Conservation (phyloP, 768 basidiomycete species). For the Tubosaeta sp. region DNA sequence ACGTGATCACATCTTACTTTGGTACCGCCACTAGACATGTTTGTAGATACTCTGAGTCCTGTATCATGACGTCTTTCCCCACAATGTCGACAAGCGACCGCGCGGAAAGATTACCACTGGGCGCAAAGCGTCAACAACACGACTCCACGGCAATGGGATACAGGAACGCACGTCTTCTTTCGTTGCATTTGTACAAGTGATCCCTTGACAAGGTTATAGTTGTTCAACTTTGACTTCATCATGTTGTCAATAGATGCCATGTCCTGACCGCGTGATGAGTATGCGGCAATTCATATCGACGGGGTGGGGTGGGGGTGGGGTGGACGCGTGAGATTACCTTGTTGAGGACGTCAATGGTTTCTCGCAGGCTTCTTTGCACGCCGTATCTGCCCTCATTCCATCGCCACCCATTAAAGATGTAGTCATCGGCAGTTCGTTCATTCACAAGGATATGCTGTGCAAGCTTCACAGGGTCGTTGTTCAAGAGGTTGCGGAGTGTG, state of each 20-base stretch:
- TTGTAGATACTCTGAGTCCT: slow-evolving; percentile 91
- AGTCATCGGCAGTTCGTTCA: slow-evolving; percentile 73
- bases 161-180: slow-evolving; percentile 73
- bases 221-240: slow-evolving; percentile 86
- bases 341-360: slow-evolving; percentile 79
- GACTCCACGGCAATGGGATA: not conserved
- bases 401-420: slow-evolving; percentile 76
- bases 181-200: slow-evolving; percentile 88
- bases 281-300: slow-evolving; percentile 21
- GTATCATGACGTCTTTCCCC: slow-evolving; percentile 72
- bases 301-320: slow-evolving; percentile 11
- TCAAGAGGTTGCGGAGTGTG: slow-evolving; percentile 83
- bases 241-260: slow-evolving; percentile 91
- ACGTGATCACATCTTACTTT: slow-evolving; percentile 52
- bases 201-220: slow-evolving; percentile 93
- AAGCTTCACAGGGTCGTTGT: slow-evolving; percentile 78
- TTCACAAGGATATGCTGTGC: slow-evolving; percentile 75
- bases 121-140: slow-evolving; percentile 4
- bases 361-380: slow-evolving; percentile 72
- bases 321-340: slow-evolving; percentile 51
- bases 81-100: slow-evolving; percentile 85
- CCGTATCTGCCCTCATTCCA: slow-evolving; percentile 96
- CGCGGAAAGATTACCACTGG: slow-evolving; percentile 91
- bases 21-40: slow-evolving; percentile 92
- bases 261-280: slow-evolving; percentile 49